Conservation (phyloP, 2,329 filamentous ascomycete species). For the Beauveria sp. region DNA sequence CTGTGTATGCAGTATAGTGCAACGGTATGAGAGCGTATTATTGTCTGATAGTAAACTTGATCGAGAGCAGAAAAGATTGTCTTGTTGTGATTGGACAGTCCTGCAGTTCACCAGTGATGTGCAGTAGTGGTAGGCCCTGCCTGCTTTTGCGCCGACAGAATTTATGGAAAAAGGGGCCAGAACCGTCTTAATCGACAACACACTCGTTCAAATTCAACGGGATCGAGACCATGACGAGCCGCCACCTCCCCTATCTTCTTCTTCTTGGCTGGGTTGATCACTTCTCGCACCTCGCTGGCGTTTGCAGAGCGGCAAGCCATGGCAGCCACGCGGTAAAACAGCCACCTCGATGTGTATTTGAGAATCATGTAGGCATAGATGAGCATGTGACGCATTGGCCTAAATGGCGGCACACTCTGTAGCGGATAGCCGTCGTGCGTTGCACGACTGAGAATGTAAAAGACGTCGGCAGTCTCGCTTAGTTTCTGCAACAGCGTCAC, state of each 20-base stretch:
- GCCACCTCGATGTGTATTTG: conserved; percentile 35
- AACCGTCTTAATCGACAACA: conserved; percentile 20
- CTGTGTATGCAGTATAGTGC: not conserved
- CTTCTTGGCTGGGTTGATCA: conserved; percentile 35
- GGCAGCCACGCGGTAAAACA: conserved; percentile 31
- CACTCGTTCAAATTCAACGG: conserved; percentile 22
- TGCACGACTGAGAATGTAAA: conserved; percentile 33
- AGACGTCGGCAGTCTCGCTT: conserved; percentile 38
- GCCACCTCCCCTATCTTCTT: conserved; percentile 28
- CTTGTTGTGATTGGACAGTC: too few species aligned
- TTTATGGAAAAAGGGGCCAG: conserved; percentile 27
- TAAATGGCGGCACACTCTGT: conserved; percentile 20
- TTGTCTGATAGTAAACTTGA: not conserved
- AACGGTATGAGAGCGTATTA: too few species aligned
- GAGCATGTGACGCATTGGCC: conserved; percentile 14
- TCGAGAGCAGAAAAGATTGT: not conserved
- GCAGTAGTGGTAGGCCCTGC: not conserved
- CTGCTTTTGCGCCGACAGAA: not conserved
- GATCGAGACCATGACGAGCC: conserved; percentile 28
- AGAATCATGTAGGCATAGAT: conserved; percentile 34
- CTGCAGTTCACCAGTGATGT: too few species aligned
- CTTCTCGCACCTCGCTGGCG: conserved; percentile 27
- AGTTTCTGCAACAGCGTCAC: conserved; percentile 22
- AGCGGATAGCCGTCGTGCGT: conserved; percentile 29
- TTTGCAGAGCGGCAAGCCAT: conserved; percentile 21